A percentile compares a stretch with the other conserved stretches of the same genome.
These are phyloP conservation scores for Penicillium sp. DNA, from an alignment of 2,329 filamentous ascomycete species.

Conservation along the genomic window DNA sequence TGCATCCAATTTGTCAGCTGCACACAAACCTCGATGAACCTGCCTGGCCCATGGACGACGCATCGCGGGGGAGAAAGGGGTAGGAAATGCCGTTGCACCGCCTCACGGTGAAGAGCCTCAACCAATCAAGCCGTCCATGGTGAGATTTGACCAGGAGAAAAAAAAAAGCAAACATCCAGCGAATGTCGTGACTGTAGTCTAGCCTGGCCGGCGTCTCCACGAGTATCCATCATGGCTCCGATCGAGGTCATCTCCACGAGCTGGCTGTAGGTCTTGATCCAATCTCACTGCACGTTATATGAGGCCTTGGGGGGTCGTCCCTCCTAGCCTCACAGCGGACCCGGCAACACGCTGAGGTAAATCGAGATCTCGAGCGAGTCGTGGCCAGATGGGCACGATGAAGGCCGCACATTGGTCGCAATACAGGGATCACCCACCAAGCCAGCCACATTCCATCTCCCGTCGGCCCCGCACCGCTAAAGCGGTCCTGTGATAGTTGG, in stretches of 20 bases:
- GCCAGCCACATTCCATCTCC: background rate
- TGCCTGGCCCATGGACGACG: background rate
- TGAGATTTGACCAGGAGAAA: conserved; percentile 8
- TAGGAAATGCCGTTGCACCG: conserved; percentile 1
- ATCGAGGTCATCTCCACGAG: background rate
- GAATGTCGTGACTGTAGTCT: conserved; percentile 1
- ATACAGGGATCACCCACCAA: background rate
- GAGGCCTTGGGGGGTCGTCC: conserved; percentile 5
- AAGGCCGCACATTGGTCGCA: background rate
- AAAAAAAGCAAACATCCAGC: conserved; percentile 17
- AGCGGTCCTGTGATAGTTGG: background rate
- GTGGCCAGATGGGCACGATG: background rate
- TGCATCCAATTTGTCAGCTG: background rate
- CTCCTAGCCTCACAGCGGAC: background rate
- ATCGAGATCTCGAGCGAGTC: background rate
- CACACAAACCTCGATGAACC: background rate
- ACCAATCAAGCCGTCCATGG: conserved; percentile 10
- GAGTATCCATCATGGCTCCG: background rate
- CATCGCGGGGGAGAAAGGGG: conserved; percentile 4
- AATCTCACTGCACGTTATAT: conserved; percentile 14
- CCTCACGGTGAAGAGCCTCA: conserved; percentile 7
- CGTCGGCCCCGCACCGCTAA: background rate
- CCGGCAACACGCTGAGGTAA: background rate
- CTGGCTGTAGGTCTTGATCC: conserved; percentile 2
- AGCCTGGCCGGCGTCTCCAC: background rate